Conservation (phyloP, 345 rosid genomes). For the Eucalyptus caleyi region DNA sequence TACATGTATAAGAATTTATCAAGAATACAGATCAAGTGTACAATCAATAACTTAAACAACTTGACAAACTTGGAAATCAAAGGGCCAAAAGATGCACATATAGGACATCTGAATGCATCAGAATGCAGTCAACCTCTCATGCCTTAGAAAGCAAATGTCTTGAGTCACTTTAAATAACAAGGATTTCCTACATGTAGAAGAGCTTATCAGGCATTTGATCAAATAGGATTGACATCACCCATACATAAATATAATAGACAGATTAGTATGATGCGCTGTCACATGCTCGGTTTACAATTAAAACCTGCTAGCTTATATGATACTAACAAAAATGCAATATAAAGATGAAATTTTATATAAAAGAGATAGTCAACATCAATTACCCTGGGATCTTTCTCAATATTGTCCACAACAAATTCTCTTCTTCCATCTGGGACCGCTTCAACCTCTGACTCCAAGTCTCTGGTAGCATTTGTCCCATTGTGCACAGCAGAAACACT, state of each 20-base stretch:
- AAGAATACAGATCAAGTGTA: background rate
- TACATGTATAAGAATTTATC: background rate
- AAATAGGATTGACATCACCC: background rate
- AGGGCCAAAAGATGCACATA: background rate
- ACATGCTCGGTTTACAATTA: background rate
- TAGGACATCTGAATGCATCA: background rate
- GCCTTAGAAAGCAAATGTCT: background rate
- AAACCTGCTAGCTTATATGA: background rate
- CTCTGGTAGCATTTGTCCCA: conserved; percentile 69
- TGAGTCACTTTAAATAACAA: background rate
- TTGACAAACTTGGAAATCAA: background rate
- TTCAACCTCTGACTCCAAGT: conserved; percentile 73
- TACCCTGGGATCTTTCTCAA: conserved; percentile 49
- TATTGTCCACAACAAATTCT: conserved; percentile 75
- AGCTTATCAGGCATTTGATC: background rate
- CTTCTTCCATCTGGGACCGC: conserved; percentile 76
- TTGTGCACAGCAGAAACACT: conserved; percentile 71
- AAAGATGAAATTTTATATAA: background rate
- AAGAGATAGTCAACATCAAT: background rate
- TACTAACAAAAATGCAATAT: background rate
- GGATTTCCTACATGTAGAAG: background rate
- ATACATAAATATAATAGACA: background rate
- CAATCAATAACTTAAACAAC: background rate
- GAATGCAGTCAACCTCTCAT: background rate
- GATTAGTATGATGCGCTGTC: background rate